These are phyloP conservation scores for Senna tora DNA, from an alignment of 306 rosid genomes.

Conservation along the genomic window DNA sequence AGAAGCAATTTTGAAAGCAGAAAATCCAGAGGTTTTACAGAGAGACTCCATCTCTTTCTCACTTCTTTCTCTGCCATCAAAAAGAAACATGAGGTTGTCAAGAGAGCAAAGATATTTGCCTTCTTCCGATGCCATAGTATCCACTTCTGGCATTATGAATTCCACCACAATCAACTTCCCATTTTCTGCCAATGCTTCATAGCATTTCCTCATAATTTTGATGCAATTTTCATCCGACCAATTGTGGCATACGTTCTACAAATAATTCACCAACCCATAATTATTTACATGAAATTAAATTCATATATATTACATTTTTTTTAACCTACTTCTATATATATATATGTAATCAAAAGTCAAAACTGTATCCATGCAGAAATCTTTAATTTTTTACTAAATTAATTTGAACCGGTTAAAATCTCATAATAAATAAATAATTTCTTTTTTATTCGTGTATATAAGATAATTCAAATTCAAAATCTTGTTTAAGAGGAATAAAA, in stretches of 20 bases:
- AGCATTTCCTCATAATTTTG: conserved; percentile 9
- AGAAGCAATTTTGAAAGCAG: background rate
- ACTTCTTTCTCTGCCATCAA: background rate
- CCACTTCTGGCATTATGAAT: background rate
- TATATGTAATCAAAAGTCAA: no score
- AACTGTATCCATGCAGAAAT: no score
- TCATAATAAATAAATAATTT: no score
- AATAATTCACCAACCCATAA: no score
- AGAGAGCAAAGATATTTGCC: background rate
- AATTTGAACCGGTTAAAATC: no score
- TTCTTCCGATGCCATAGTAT: background rate
- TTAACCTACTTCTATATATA: no score
- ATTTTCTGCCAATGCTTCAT: conserved; percentile 2
- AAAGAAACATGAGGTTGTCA: background rate
- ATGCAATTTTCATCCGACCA: conserved; percentile 33
- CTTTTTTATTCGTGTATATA: no score
- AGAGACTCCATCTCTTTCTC: background rate
- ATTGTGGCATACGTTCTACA: background rate
- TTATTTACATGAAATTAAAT: no score
- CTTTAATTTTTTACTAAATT: no score
- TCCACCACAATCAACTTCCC: background rate
- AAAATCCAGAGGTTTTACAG: background rate
- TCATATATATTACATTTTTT: no score
- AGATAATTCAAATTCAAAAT: no score
- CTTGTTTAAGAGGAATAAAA: no score